These are phyloP conservation scores for Ophiostoma himal-ulmi DNA, from an alignment of 2,329 filamentous ascomycete species.

Conservation along the genomic window DNA sequence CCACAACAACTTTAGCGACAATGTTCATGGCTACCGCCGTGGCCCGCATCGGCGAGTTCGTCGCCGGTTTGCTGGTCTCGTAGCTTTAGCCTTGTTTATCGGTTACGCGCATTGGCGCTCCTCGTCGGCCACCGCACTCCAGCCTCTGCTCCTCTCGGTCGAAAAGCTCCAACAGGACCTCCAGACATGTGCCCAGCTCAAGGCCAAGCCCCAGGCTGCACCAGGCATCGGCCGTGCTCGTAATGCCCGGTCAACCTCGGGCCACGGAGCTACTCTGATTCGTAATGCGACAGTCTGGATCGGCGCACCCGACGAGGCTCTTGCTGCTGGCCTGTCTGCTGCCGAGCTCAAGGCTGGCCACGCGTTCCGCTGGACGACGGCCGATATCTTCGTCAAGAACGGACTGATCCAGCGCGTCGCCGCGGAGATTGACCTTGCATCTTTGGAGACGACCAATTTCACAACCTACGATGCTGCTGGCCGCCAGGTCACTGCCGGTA, in stretches of 20 bases:
- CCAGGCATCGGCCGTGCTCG: slow-evolving; percentile 50
- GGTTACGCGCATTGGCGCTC: slow-evolving; percentile 41
- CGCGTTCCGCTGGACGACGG: slow-evolving; percentile 53
- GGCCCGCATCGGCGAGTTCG: slow-evolving; percentile 38
- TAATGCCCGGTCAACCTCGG: slow-evolving; percentile 56
- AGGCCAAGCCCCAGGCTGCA: slow-evolving; percentile 50
- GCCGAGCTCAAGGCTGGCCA: slow-evolving; percentile 53
- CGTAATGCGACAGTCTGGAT: slow-evolving; percentile 62
- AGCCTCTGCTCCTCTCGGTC: slow-evolving; percentile 39
- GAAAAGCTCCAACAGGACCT: slow-evolving; percentile 50
- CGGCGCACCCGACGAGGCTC: slow-evolving; percentile 46
- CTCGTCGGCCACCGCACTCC: slow-evolving; percentile 4
- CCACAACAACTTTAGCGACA: not conserved
- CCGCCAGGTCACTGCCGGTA: slow-evolving; percentile 57
- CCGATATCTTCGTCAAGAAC: slow-evolving; percentile 56
- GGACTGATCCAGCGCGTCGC: slow-evolving; percentile 56
- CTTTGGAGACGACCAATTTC: not conserved
- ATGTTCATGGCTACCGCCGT: slow-evolving; percentile 10
- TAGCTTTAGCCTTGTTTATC: slow-evolving; percentile 46
- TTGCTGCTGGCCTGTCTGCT: slow-evolving; percentile 46
- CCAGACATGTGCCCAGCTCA: slow-evolving; percentile 50
- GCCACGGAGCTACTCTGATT: slow-evolving; percentile 56
- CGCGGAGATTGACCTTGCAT: slow-evolving; percentile 35
- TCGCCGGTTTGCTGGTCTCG: slow-evolving; percentile 38
- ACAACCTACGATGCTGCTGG: slow-evolving; percentile 51